phyloP scores from a whole-genome alignment of 164 flowering plant species.

The Berberis thunbergii region DNA sequence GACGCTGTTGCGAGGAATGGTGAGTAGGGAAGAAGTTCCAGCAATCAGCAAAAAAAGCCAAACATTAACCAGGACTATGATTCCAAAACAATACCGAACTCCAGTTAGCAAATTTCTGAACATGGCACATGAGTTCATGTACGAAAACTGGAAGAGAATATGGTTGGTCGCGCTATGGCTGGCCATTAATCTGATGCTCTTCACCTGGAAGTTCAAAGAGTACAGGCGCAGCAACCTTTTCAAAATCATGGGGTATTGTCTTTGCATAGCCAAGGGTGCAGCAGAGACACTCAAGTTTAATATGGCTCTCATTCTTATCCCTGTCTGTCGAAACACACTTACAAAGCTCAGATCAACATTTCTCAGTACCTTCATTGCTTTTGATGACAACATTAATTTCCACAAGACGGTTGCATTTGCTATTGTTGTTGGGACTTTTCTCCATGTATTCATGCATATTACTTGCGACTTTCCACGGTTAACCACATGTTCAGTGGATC shows the following conservation, averaged over 20 bases:
- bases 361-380: slow-evolving; percentile 50
- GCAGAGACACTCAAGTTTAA: slow-evolving; percentile 83
- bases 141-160: slow-evolving; percentile 71
- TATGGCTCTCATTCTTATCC: slow-evolving; percentile 85
- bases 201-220: slow-evolving; percentile 47
- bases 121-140: slow-evolving; percentile 26
- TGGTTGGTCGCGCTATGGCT: slow-evolving; percentile 63
- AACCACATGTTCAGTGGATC: slow-evolving; percentile 19
- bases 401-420: slow-evolving; percentile 68
- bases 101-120: slow-evolving; percentile 38
- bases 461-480: slow-evolving; percentile 62
- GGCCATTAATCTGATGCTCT: slow-evolving; percentile 35
- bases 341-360: slow-evolving; percentile 68
- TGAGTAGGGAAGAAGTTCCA: slow-evolving; percentile 26
- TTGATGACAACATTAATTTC: slow-evolving; percentile 90
- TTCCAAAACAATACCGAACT: slow-evolving; percentile 59
- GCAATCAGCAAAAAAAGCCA: slow-evolving; percentile 17
- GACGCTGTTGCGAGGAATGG: slow-evolving; percentile 60
- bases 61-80: slow-evolving; percentile 68
- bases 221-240: slow-evolving; percentile 22
- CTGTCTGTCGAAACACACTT: slow-evolving; percentile 78
- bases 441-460: slow-evolving; percentile 47
- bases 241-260: slow-evolving; percentile 63
- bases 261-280: slow-evolving; percentile 79
- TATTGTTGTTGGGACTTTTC: slow-evolving; percentile 33